Conservation (phyloP, 495 filamentous ascomycete species). For the Polyplosphaeria fusca region DNA sequence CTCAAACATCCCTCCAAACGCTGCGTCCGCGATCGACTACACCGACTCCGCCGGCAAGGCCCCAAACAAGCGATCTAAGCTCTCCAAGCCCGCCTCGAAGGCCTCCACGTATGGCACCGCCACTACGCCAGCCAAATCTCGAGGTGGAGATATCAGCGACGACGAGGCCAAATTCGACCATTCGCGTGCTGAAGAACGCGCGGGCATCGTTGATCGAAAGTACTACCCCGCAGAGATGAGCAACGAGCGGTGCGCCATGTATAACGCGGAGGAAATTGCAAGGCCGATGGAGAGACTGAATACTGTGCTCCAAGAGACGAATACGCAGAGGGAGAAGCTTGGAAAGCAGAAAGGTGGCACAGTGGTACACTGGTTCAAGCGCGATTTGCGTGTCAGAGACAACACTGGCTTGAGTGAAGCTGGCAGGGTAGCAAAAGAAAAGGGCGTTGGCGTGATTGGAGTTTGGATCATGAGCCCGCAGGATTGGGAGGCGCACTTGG, state of each 20-base stretch:
- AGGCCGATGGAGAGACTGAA: slow-evolving; percentile 58
- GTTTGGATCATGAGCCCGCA: slow-evolving; percentile 82
- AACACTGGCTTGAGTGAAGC: slow-evolving; percentile 72
- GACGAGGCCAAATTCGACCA: slow-evolving; percentile 32
- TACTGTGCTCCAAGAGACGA: slow-evolving; percentile 33
- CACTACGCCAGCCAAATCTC: not conserved
- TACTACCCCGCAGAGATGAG: slow-evolving; percentile 87
- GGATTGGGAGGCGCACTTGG: slow-evolving; percentile 79
- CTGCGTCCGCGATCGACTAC: slow-evolving; percentile 19
- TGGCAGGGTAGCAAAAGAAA: slow-evolving; percentile 56
- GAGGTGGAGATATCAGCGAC: not conserved
- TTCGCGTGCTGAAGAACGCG: slow-evolving; percentile 34
- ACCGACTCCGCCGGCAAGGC: slow-evolving; percentile 14
- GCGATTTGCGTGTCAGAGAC: slow-evolving; percentile 69
- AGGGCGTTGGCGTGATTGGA: slow-evolving; percentile 61
- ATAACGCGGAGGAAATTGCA: slow-evolving; percentile 61
- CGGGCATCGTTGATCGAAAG: slow-evolving; percentile 50
- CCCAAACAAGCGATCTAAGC: slow-evolving; percentile 27
- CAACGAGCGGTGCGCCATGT: slow-evolving; percentile 68
- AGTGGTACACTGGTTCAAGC: slow-evolving; percentile 91
- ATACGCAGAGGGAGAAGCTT: slow-evolving; percentile 14
- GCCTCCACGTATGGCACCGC: not conserved
- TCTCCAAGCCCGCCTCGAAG: slow-evolving; percentile 10
- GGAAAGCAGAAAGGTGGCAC: slow-evolving; percentile 49
- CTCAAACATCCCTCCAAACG: slow-evolving; percentile 15